Evolutionary conservation across 352 stramenopile species (phyloP).

Genomic region (Globisporangium emineosum): DNA sequence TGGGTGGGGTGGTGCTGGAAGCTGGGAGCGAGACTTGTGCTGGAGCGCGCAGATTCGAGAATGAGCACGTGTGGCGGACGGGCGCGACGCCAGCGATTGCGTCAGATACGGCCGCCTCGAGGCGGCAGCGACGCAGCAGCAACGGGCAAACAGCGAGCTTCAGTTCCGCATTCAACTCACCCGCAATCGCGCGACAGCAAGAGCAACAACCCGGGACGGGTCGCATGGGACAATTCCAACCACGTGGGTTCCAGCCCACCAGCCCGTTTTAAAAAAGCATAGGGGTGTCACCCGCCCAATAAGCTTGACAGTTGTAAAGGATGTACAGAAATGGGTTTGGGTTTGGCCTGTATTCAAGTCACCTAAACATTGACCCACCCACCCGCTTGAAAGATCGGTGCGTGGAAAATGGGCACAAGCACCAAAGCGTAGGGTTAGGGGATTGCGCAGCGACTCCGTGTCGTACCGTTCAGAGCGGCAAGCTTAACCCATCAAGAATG

Average conservation of each 20-base stretch:
- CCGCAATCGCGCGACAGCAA: constrained; percentile 9
- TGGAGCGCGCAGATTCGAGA: constrained; percentile 65
- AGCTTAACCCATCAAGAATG: constrained; percentile 3
- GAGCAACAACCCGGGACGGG: constrained; percentile 4
- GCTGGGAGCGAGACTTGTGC: constrained; percentile 23
- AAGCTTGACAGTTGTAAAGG: background rate
- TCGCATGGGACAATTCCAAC: constrained; percentile 4
- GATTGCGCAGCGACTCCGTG: constrained; percentile 14
- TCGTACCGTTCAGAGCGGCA: background rate
- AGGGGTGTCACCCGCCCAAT: background rate
- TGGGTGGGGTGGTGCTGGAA: background rate
- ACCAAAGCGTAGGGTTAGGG: constrained; percentile 10
- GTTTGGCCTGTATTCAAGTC: background rate
- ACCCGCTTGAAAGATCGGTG: constrained; percentile 9
- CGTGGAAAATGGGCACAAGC: constrained; percentile 13
- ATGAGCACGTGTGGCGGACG: constrained; percentile 30
- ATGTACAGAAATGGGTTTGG: background rate
- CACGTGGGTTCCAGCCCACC: background rate
- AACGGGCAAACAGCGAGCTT: constrained; percentile 1
- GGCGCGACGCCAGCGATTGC: constrained; percentile 10
- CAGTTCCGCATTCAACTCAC: constrained; percentile 10
- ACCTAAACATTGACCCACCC: background rate
- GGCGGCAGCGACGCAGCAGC: background rate
- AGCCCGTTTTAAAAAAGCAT: constrained; percentile 1
- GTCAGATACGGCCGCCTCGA: constrained; percentile 7